Conservation (phyloP, 495 filamentous ascomycete genomes). For the Baudoinia panamericana region DNA sequence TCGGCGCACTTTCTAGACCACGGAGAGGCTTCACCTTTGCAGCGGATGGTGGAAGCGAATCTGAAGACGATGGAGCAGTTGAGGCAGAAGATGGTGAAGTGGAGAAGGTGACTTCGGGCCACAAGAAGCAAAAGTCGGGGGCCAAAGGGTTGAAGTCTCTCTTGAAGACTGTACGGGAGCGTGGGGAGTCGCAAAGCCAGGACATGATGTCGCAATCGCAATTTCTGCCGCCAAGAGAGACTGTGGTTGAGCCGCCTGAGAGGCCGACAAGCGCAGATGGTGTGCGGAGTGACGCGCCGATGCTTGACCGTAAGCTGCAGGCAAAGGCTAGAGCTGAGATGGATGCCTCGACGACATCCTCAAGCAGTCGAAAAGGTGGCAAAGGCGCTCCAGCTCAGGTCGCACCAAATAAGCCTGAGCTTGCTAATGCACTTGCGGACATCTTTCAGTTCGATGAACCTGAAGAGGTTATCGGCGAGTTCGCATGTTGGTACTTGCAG, state of each 20-base stretch:
- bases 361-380: slow-evolving; percentile 14
- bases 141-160: slow-evolving; percentile 47
- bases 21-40: no score
- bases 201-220: slow-evolving; percentile 28
- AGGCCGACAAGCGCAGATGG: slow-evolving; percentile 22
- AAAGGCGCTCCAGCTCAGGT: slow-evolving; percentile 28
- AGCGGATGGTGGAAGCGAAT: slow-evolving; percentile 67
- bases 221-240: slow-evolving; percentile 26
- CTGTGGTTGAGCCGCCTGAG: slow-evolving; percentile 7
- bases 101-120: slow-evolving; percentile 18
- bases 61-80: slow-evolving; percentile 21
- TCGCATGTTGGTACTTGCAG: slow-evolving; percentile 86
- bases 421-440: slow-evolving; percentile 63
- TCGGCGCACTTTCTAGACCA: no score
- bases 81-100: slow-evolving; percentile 35
- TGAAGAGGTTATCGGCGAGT: slow-evolving; percentile 85
- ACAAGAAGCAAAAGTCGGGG: slow-evolving; percentile 41
- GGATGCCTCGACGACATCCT: slow-evolving; percentile 27
- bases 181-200: slow-evolving; percentile 16
- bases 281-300: slow-evolving; percentile 39
- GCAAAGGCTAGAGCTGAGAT: slow-evolving; percentile 51
- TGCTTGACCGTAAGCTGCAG: slow-evolving; percentile 73
- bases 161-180: slow-evolving; percentile 37
- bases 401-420: slow-evolving; percentile 31
- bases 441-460: slow-evolving; percentile 77